Base-by-base conservation (phyloP, 495 filamentous ascomycete genomes). In the Penicillium flavigenum region DNA sequence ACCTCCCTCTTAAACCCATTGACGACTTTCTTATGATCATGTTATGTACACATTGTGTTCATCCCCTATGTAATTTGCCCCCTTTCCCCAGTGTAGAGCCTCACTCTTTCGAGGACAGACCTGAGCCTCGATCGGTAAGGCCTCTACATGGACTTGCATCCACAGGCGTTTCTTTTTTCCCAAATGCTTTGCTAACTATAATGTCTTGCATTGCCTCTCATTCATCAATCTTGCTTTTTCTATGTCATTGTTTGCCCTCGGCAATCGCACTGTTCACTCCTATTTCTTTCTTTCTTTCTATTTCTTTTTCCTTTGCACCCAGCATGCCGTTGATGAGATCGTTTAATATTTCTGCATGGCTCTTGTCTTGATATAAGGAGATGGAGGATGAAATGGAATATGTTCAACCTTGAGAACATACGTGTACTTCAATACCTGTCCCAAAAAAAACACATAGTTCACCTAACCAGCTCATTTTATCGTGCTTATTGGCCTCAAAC, bases 11-110 rank as follows among this genome's bases (percentile, higher is more conserved):
- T 54, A 31, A 57, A 50, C n/a, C 63, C 42, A 47, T 51, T 75
- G 42, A 78, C 69, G 75, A 76, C 61, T 59, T 51, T 64, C 47
- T 60, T 60, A 71, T 72, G 64, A 69, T 60, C 63, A 66, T 39
- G 19, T 38, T 61, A 61, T 56, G 44, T 46, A 58, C 56, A 66
- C 60, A 67, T 59, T 64, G 58, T 58, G 57, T 55, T 45, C 67
- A 49, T 65, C 58, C 61, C 54, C 58, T 61, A 57, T 63, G 63
- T 63, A 60, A 59, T 57, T 47, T 51, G 39, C 53, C 38, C 45
- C 38, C 41, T 34, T 34, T 48, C 19, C 22, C 24, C 41, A 20
- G 27, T 47, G 26, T 12, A n/a, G 5, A n/a, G 41, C 7, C 29
- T 39, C 6, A n/a, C 19, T 12, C 24, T 41, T 19, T 52, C 16